These are phyloP conservation scores for Tolypocladium paradoxum DNA, from an alignment of 2,329 filamentous ascomycete species.

Conservation along the genomic window DNA sequence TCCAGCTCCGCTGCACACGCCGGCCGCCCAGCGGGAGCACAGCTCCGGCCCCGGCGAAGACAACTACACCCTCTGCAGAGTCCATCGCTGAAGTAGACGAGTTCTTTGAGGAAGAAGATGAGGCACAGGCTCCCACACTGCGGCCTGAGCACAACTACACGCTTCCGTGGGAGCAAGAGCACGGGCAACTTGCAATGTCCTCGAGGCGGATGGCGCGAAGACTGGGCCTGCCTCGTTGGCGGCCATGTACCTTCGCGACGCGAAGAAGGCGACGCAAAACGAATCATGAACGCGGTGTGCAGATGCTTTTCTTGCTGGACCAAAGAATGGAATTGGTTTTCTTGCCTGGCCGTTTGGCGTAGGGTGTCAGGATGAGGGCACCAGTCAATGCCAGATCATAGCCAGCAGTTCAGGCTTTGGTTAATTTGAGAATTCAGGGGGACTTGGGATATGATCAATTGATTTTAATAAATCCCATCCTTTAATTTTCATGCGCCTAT, in stretches of 20 bases:
- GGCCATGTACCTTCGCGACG: not conserved
- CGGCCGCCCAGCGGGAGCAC: not conserved
- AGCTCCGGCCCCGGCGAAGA: not conserved
- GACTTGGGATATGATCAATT: not conserved
- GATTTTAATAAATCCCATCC: not conserved
- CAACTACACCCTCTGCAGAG: not conserved
- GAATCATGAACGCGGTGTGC: not conserved
- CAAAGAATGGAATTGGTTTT: not conserved
- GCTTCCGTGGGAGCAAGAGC: not conserved
- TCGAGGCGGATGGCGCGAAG: not conserved
- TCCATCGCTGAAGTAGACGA: not conserved
- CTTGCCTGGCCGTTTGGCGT: not conserved
- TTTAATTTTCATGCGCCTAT: constrained; percentile 13
- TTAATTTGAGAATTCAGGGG: too few species aligned
- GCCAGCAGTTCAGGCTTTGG: not conserved
- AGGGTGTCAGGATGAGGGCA: not conserved
- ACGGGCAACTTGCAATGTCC: not conserved
- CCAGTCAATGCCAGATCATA: not conserved
- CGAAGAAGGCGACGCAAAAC: not conserved
- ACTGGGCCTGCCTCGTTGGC: not conserved
- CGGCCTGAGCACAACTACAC: not conserved
- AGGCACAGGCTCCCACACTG: not conserved
- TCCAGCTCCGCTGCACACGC: not conserved
- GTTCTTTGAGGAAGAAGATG: not conserved
- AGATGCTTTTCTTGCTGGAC: not conserved